phyloP scores from a whole-genome alignment of 129 eudicot species.

The Pulicaria dysenterica region DNA sequence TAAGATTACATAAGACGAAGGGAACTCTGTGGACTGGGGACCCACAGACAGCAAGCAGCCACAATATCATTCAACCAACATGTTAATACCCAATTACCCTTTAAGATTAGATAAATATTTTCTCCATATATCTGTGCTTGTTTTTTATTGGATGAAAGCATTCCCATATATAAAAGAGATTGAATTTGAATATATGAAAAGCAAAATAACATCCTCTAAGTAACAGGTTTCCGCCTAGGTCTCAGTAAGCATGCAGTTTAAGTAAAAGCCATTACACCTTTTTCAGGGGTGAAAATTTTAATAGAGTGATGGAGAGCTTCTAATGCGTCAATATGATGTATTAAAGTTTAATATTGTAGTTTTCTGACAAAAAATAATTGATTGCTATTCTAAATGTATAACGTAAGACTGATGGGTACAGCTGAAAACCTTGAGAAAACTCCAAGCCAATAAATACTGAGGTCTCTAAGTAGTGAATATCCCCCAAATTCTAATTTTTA shows the following conservation, averaged over 20 bases:
- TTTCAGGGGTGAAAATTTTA: neutral
- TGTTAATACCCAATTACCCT: slow-evolving; percentile 21
- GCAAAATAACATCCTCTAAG: neutral
- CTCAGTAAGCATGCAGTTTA: neutral
- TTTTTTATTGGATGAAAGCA: slow-evolving; percentile 8
- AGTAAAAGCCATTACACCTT: slow-evolving; percentile 8
- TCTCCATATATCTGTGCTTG: slow-evolving; percentile 7
- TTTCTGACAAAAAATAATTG: neutral
- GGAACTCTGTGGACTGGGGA: neutral
- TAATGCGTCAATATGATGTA: neutral
- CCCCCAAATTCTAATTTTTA: slow-evolving; percentile 6
- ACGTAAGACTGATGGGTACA: neutral
- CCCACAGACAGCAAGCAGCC: slow-evolving; percentile 35
- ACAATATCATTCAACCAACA: slow-evolving; percentile 25
- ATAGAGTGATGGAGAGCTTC: neutral
- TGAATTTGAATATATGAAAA: neutral
- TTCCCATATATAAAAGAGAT: neutral
- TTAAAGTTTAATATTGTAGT: neutral
- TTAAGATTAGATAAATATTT: neutral
- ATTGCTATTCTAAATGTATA: slow-evolving; percentile 14
- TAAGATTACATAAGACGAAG: slow-evolving; percentile 3
- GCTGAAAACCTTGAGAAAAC: slow-evolving; percentile 12
- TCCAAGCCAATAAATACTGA: neutral
- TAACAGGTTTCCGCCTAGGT: neutral
- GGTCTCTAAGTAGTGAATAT: neutral